Evolutionary conservation across 164 flowering plant genomes (phyloP).

Genomic region (Nymphaea thermarum): DNA sequence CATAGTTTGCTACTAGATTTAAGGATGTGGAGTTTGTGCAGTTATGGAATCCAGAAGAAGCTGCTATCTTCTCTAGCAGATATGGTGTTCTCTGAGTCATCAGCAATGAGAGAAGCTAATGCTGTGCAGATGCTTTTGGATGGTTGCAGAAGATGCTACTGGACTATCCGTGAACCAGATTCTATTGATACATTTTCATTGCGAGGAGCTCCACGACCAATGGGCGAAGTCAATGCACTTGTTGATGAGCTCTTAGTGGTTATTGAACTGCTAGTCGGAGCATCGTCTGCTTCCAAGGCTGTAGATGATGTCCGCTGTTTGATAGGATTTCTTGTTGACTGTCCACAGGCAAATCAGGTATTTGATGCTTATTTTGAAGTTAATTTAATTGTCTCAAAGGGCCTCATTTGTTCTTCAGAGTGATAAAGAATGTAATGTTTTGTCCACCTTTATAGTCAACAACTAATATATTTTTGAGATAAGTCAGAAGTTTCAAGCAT

Average conservation of each 20-base stretch:
- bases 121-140: conserved; percentile 98
- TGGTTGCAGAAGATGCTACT: conserved; percentile 96
- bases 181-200: conserved; percentile 67
- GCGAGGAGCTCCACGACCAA: conserved; percentile 45
- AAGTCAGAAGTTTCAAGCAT: no score
- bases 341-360: conserved; percentile 97
- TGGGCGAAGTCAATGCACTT: conserved; percentile 95
- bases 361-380: no score
- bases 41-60: conserved; percentile 93
- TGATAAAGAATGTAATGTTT: no score
- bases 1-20: conserved; percentile 76
- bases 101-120: conserved; percentile 89
- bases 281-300: conserved; percentile 76
- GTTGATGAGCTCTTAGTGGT: conserved; percentile 94
- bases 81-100: conserved; percentile 96
- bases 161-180: conserved; percentile 74
- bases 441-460: no score
- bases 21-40: conserved; percentile 93
- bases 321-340: conserved; percentile 88
- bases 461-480: no score
- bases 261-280: conserved; percentile 75
- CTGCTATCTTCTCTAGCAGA: conserved; percentile 94
- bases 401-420: no score
- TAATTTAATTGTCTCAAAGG: no score
- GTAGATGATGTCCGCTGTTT: conserved; percentile 67